Evolutionary conservation across 2,329 filamentous ascomycete genomes (phyloP).

Genomic region (Pezicula rhizophila): DNA sequence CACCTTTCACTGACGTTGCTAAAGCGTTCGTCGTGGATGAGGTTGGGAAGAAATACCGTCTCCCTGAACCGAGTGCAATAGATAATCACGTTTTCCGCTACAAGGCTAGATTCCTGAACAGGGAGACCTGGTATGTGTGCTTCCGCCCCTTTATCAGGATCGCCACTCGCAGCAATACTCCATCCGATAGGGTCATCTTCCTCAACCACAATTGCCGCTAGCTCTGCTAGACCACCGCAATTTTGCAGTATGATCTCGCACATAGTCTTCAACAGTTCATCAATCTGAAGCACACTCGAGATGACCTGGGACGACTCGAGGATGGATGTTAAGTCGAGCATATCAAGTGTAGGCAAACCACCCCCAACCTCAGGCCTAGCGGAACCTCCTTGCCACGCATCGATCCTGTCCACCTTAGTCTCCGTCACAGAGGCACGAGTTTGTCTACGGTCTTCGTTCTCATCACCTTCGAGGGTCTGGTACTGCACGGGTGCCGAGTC

Average conservation of each 20-base stretch:
- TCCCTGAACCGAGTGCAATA: conserved; percentile 75
- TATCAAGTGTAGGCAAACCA: conserved; percentile 69
- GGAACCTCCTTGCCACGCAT: conserved; percentile 53
- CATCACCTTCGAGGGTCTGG: conserved; percentile 36
- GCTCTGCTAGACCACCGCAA: conserved; percentile 62
- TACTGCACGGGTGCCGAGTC: conserved; percentile 49
- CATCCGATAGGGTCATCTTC: conserved; percentile 53
- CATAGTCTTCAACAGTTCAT: conserved; percentile 73
- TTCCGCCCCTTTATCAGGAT: conserved; percentile 61
- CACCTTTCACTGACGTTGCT: conserved; percentile 68
- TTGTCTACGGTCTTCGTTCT: conserved; percentile 31
- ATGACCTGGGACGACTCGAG: conserved; percentile 74
- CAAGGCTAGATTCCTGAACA: conserved; percentile 57
- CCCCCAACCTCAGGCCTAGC: conserved; percentile 53
- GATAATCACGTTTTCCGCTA: conserved; percentile 71
- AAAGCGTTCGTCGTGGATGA: conserved; percentile 71
- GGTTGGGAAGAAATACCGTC: conserved; percentile 66
- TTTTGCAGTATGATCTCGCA: conserved; percentile 76
- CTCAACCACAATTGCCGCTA: conserved; percentile 69
- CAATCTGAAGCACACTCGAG: conserved; percentile 70
- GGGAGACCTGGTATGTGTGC: conserved; percentile 61
- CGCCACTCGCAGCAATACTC: conserved; percentile 69
- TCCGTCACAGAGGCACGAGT: conserved; percentile 33
- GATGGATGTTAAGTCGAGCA: conserved; percentile 76
- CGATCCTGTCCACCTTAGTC: conserved; percentile 51